Conservation (phyloP, 2,329 filamentous ascomycete genomes). For the Amesomyces nigricolor region DNA sequence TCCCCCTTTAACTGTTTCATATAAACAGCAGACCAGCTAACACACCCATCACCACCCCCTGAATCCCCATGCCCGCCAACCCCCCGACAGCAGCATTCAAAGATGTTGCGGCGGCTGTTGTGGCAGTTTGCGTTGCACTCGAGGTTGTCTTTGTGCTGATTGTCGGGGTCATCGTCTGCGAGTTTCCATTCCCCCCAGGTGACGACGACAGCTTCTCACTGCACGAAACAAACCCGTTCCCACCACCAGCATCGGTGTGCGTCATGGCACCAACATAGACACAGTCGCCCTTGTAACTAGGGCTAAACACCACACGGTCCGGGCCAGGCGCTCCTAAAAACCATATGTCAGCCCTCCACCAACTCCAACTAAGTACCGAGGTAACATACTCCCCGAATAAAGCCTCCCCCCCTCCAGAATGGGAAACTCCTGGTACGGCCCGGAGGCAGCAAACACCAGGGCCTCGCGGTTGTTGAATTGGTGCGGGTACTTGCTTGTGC, state of each 20-base stretch:
- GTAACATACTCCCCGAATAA: slow-evolving; percentile 17
- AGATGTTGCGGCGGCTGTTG: no score
- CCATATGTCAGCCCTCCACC: no score
- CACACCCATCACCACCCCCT: not conserved
- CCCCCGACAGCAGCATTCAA: not conserved
- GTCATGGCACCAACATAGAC: slow-evolving; percentile 23
- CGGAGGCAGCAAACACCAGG: slow-evolving; percentile 14
- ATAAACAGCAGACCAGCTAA: slow-evolving; percentile 4
- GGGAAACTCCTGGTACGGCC: slow-evolving; percentile 23
- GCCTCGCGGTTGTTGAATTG: slow-evolving; percentile 23
- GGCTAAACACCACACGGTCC: slow-evolving; percentile 21
- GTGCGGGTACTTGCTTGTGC: slow-evolving; percentile 23
- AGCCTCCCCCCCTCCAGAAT: slow-evolving; percentile 10
- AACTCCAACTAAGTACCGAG: no score
- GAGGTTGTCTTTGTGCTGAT: no score
- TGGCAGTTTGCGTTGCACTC: not conserved
- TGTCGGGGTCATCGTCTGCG: not conserved
- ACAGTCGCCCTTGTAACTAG: slow-evolving; percentile 11
- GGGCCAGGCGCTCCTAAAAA: slow-evolving; percentile 17
- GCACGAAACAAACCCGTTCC: slow-evolving; percentile 19
- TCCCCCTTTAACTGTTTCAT: not conserved
- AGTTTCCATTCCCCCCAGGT: not conserved
- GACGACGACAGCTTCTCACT: not conserved
- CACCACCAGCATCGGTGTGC: slow-evolving; percentile 15
- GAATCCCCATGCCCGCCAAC: not conserved